phyloP scores from a whole-genome alignment of 2,329 filamentous ascomycete species.

The Penicillium sp. region DNA sequence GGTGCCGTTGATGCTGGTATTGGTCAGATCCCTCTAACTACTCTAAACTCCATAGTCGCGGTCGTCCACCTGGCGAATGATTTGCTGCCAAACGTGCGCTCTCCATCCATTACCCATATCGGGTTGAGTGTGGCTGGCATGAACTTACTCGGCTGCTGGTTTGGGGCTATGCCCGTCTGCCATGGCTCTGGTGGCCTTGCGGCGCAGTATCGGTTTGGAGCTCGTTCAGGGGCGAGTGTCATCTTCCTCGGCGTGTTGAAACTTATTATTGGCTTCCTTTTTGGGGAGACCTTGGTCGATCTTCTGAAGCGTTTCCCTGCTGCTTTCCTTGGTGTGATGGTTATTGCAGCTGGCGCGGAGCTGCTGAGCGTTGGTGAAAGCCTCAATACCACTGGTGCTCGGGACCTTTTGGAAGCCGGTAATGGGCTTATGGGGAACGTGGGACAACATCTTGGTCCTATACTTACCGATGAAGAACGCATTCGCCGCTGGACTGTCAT shows the following conservation, averaged over 20 bases:
- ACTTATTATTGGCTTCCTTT: constrained; percentile 70
- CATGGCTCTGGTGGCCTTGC: constrained; percentile 90
- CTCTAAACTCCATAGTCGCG: constrained; percentile 88
- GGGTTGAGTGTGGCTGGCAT: constrained; percentile 79
- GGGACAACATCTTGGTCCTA: constrained; percentile 33
- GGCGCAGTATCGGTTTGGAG: constrained; percentile 87
- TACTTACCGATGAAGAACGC: constrained; percentile 65
- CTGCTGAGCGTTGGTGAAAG: constrained; percentile 81
- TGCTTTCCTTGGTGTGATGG: constrained; percentile 78
- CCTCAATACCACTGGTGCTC: constrained; percentile 71
- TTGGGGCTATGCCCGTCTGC: constrained; percentile 92
- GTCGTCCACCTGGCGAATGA: constrained; percentile 76
- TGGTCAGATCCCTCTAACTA: constrained; percentile 85
- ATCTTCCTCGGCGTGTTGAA: constrained; percentile 77
- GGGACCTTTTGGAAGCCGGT: constrained; percentile 50
- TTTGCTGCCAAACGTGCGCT: constrained; percentile 66
- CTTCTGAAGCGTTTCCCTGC: constrained; percentile 72
- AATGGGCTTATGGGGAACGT: constrained; percentile 33
- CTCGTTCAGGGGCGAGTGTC: constrained; percentile 79
- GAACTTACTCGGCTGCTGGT: constrained; percentile 85
- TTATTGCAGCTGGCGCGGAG: constrained; percentile 84
- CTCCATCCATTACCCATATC: constrained; percentile 71
- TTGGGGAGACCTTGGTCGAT: constrained; percentile 70
- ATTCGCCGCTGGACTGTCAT: constrained; percentile 82
- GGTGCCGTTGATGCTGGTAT: constrained; percentile 68